These are phyloP conservation scores for Plenodomus biglobosus DNA, from an alignment of 2,329 filamentous ascomycete genomes.

Conservation along the genomic window DNA sequence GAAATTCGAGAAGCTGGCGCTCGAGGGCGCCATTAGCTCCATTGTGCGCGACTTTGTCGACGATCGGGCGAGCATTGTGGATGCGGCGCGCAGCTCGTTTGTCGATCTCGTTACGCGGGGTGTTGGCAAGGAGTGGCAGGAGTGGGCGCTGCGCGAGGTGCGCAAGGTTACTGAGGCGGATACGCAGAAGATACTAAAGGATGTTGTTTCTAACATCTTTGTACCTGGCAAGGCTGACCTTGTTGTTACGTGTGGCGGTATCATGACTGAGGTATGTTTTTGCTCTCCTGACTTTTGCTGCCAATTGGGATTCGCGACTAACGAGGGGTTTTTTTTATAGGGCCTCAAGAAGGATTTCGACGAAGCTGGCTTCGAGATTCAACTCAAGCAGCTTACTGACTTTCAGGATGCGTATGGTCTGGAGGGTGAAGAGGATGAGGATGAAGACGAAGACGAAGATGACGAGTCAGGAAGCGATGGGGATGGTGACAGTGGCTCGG, in stretches of 20 bases:
- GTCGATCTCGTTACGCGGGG: constrained; percentile 76
- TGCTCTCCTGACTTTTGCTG: neutral
- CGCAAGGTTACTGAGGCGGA: constrained; percentile 74
- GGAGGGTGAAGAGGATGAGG: constrained; percentile 62
- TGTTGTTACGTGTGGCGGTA: constrained; percentile 82
- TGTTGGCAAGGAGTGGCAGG: constrained; percentile 75
- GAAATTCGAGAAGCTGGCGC: constrained; percentile 74
- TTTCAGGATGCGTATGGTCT: constrained; percentile 93
- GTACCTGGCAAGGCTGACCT: constrained; percentile 78
- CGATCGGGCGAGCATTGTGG: constrained; percentile 81
- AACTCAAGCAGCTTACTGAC: constrained; percentile 70
- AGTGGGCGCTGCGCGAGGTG: constrained; percentile 74
- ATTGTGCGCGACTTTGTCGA: constrained; percentile 87
- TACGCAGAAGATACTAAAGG: constrained; percentile 71
- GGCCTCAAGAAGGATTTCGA: constrained; percentile 74
- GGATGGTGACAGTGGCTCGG: constrained; percentile 27
- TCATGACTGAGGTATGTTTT: constrained; percentile 76
- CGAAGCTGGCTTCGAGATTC: constrained; percentile 74
- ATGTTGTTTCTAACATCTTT: constrained; percentile 79
- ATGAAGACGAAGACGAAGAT: constrained; percentile 61
- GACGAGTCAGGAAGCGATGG: constrained; percentile 57
- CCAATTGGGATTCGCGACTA: constrained; percentile 4
- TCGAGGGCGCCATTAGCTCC: constrained; percentile 87
- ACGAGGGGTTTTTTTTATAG: constrained; percentile 55
- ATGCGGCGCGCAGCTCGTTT: constrained; percentile 81